Conservation (phyloP, 2,329 filamentous ascomycete species). For the Alternaria arborescens region DNA sequence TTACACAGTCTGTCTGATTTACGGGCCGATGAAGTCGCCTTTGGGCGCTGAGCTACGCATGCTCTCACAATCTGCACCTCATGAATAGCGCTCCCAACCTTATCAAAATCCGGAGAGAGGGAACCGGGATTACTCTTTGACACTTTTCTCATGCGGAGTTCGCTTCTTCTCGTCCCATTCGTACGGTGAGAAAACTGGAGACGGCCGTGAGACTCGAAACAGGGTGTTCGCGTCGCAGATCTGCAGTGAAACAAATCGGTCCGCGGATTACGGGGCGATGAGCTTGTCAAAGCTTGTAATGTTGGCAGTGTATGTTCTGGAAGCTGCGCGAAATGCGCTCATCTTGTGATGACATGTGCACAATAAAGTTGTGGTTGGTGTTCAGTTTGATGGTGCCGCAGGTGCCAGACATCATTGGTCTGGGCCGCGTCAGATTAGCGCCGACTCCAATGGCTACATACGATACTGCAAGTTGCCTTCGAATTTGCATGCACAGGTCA, state of each 20-base stretch:
- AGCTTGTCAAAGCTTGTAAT: conserved; percentile 12
- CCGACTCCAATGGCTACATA: background rate
- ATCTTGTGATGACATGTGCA: background rate
- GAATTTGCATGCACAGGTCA: background rate
- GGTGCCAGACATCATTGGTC: background rate
- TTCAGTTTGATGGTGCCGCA: background rate
- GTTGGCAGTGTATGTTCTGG: background rate
- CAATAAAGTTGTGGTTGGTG: background rate
- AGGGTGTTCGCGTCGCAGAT: conserved; percentile 14
- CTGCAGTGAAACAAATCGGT: conserved; percentile 14
- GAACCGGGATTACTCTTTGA: background rate
- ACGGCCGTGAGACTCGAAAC: conserved; percentile 15
- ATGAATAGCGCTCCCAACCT: background rate
- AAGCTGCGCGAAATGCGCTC: background rate
- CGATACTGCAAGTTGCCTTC: too few species aligned
- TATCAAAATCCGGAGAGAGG: background rate
- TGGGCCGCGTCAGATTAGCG: background rate
- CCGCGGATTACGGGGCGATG: background rate
- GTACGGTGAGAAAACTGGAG: conserved; percentile 7
- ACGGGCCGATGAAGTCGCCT: background rate
- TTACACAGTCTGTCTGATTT: background rate
- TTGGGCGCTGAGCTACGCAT: conserved; percentile 2
- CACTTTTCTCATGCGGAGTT: background rate
- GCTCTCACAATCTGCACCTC: conserved; percentile 11
- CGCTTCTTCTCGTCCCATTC: background rate